phyloP scores from a whole-genome alignment of 1,284 basidiomycete species.

The Ganoderma resinaceum region DNA sequence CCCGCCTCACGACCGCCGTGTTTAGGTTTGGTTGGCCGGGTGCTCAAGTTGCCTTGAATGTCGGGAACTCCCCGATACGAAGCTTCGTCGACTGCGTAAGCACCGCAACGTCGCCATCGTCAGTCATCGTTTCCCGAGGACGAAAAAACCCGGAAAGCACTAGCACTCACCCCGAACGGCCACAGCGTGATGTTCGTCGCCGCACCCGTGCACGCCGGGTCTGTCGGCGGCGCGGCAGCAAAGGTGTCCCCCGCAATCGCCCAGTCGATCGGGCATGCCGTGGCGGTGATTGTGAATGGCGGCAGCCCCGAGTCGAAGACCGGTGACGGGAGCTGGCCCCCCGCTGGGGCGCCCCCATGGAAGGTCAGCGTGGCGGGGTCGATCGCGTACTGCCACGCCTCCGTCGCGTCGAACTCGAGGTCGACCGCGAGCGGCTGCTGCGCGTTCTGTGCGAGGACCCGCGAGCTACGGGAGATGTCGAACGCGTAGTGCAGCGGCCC shows the following conservation, averaged over 20 bases:
- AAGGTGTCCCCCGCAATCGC: conserved; percentile 56
- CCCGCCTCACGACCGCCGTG: neutral
- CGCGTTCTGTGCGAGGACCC: conserved; percentile 51
- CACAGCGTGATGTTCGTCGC: conserved; percentile 54
- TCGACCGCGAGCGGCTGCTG: conserved; percentile 58
- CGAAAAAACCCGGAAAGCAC: neutral
- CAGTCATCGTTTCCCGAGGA: neutral
- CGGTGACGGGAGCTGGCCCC: conserved; percentile 54
- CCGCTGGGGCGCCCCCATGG: conserved; percentile 45
- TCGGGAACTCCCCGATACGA: conserved; percentile 61
- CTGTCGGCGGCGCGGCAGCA: conserved; percentile 55
- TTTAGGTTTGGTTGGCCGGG: neutral
- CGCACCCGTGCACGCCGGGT: conserved; percentile 51
- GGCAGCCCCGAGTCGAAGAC: conserved; percentile 62
- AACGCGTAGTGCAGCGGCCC: conserved; percentile 65
- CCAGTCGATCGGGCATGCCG: conserved; percentile 61
- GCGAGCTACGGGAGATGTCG: conserved; percentile 53
- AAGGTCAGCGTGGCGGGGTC: conserved; percentile 60
- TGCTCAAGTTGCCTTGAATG: conserved; percentile 30
- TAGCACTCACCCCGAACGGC: conserved; percentile 57
- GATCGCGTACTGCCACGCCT: conserved; percentile 61
- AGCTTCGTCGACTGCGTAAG: conserved; percentile 55
- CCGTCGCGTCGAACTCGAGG: conserved; percentile 57
- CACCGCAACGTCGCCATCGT: neutral
- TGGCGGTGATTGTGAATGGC: conserved; percentile 56